These are phyloP conservation scores for Viola pubescens DNA, from an alignment of 441 rosid genomes.

Conservation along the genomic window DNA sequence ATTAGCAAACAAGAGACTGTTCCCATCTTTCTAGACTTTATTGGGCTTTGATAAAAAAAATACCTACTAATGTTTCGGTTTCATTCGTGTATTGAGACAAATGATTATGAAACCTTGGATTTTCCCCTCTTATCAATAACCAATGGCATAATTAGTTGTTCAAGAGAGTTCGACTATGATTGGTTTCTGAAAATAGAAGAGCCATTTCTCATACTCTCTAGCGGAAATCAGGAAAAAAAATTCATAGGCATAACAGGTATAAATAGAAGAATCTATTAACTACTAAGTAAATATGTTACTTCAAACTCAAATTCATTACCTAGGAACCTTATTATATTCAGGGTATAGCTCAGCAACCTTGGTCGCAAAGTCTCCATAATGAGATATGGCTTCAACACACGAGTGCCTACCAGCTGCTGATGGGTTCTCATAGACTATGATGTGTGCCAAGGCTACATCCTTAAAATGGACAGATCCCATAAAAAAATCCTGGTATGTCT, in stretches of 20 bases:
- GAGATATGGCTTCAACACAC: constrained; percentile 79
- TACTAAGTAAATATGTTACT: background rate
- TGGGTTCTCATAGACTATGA: constrained; percentile 70
- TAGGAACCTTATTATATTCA: constrained; percentile 52
- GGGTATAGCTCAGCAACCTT: constrained; percentile 90
- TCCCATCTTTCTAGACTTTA: too few species aligned
- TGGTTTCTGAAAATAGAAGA: background rate
- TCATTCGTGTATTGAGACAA: too few species aligned
- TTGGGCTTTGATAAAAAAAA: too few species aligned
- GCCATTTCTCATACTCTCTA: background rate
- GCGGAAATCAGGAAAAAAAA: background rate
- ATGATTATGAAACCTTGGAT: too few species aligned
- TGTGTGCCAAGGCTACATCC: constrained; percentile 85
- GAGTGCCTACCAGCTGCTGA: constrained; percentile 70
- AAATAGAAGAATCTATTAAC: background rate
- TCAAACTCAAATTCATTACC: constrained; percentile 27
- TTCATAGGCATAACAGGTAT: background rate
- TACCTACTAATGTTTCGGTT: too few species aligned
- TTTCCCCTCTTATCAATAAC: too few species aligned
- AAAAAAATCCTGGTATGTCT: constrained; percentile 56
- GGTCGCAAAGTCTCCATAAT: constrained; percentile 79
- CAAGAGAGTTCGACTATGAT: background rate
- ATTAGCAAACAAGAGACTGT: too few species aligned
- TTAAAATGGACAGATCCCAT: constrained; percentile 89
- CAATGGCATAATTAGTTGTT: too few species aligned